phyloP scores from a whole-genome alignment of 2,329 filamentous ascomycete species.

The Phaeomoniella chlamydospora region DNA sequence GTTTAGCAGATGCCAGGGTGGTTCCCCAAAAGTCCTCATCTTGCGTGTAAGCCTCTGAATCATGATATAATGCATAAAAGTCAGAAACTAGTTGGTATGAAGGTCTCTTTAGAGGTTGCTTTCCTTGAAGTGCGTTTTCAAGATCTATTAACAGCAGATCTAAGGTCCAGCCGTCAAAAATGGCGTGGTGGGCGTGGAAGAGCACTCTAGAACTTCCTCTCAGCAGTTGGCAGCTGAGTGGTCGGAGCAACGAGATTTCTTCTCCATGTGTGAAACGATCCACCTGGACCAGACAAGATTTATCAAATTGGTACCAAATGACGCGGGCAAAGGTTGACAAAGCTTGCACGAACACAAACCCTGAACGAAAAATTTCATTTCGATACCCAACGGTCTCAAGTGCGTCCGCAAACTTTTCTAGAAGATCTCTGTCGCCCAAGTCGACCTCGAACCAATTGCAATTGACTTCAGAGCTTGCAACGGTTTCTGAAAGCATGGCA shows the following conservation, averaged over 20 bases:
- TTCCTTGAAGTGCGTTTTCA: constrained; percentile 29
- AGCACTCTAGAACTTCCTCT: constrained; percentile 16
- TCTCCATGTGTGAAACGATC: not conserved
- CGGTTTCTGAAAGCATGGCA: constrained; percentile 68
- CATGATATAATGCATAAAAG: constrained; percentile 25
- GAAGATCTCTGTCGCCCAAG: constrained; percentile 24
- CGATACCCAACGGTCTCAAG: constrained; percentile 33
- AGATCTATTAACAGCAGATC: constrained; percentile 61
- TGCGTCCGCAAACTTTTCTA: constrained; percentile 29
- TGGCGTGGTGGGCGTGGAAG: constrained; percentile 60
- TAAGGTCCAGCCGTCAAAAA: constrained; percentile 91
- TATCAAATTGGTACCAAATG: constrained; percentile 40
- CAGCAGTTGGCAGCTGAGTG: not conserved
- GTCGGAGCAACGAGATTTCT: not conserved
- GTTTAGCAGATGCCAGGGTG: constrained; percentile 43
- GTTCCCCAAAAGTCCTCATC: constrained; percentile 56
- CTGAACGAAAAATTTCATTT: constrained; percentile 60
- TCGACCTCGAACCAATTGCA: constrained; percentile 63
- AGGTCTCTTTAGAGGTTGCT: constrained; percentile 26
- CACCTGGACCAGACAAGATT: constrained; percentile 26
- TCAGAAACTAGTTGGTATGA: constrained; percentile 47
- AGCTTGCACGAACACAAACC: constrained; percentile 37
- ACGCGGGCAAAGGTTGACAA: constrained; percentile 37
- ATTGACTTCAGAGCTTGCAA: constrained; percentile 45
- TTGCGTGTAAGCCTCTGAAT: constrained; percentile 18